These are phyloP conservation scores for Fraxinus cuspidata DNA, from an alignment of 257 asterid genomes.

Conservation along the genomic window DNA sequence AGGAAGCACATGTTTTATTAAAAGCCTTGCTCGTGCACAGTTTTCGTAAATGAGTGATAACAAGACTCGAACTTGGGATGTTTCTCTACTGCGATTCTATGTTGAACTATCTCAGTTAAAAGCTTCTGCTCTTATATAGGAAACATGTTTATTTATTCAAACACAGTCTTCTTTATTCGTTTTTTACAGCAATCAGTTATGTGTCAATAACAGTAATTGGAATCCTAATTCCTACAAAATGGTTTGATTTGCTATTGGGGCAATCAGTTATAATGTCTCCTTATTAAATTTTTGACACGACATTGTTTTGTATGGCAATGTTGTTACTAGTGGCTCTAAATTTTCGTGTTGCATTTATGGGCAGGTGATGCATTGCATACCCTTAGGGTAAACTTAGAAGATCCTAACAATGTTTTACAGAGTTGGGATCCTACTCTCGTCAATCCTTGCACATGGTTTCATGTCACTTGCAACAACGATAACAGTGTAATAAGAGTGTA, in stretches of 20 bases:
- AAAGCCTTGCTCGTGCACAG: not conserved
- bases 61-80: not conserved
- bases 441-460: conserved; percentile 99
- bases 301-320: not conserved
- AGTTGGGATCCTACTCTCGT: conserved; percentile 99
- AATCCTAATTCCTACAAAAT: not conserved
- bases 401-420: conserved; percentile 92
- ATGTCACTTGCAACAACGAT: conserved; percentile 96
- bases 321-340: conserved; percentile 18
- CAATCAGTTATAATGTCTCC: not conserved
- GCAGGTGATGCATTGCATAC: conserved; percentile 94
- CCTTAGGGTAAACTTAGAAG: conserved; percentile 72
- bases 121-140: not conserved
- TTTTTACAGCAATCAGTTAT: conserved; percentile 2
- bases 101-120: not conserved
- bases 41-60: not conserved
- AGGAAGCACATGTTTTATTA: not conserved
- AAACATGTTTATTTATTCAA: not conserved
- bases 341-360: conserved; percentile 17
- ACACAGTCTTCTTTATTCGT: not conserved
- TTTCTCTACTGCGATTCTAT: not conserved
- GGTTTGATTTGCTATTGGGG: not conserved
- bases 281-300: not conserved
- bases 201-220: not conserved
- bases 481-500: conserved; percentile 98